Conservation (phyloP, 176 grass and related monocot species). For the Lolium multiflorum region DNA sequence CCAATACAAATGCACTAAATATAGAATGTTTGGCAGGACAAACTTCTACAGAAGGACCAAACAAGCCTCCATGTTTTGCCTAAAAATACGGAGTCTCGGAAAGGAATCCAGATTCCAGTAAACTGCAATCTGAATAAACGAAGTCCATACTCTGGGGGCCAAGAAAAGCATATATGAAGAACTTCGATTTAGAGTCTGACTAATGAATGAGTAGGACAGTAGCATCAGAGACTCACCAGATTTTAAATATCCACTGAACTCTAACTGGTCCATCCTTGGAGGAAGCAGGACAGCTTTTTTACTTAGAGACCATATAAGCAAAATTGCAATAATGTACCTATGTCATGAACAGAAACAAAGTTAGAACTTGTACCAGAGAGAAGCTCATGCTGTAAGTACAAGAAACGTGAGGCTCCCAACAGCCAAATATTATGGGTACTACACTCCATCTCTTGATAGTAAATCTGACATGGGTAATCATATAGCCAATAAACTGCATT, state of each 20-base stretch:
- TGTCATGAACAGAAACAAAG: not conserved
- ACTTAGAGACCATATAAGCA: conserved; percentile 84
- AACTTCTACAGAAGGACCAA: conserved; percentile 32
- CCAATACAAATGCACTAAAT: conserved; percentile 23
- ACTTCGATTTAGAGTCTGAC: conserved; percentile 18
- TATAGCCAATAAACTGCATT: conserved; percentile 21
- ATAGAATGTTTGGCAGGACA: not conserved
- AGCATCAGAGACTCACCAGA: conserved; percentile 62
- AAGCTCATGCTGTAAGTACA: conserved; percentile 27
- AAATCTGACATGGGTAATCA: conserved; percentile 13
- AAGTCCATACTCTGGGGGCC: conserved; percentile 27
- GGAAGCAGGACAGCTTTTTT: conserved; percentile 85
- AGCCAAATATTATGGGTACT: not conserved
- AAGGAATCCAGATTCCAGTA: conserved; percentile 16
- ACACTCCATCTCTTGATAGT: not conserved
- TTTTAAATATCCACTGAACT: conserved; percentile 91
- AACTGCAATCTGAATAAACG: conserved; percentile 32
- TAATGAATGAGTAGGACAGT: not conserved
- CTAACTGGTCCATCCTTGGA: conserved; percentile 78
- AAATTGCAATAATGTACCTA: conserved; percentile 79
- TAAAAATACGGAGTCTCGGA: not conserved
- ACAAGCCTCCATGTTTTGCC: conserved; percentile 22
- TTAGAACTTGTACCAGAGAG: conserved; percentile 16
- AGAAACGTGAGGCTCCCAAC: not conserved
- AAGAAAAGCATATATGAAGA: conserved; percentile 14